A percentile compares a stretch with the other conserved stretches of the same genome.
Conservation (phyloP, 768 basidiomycete species). For the Mycena capillaripes region DNA sequence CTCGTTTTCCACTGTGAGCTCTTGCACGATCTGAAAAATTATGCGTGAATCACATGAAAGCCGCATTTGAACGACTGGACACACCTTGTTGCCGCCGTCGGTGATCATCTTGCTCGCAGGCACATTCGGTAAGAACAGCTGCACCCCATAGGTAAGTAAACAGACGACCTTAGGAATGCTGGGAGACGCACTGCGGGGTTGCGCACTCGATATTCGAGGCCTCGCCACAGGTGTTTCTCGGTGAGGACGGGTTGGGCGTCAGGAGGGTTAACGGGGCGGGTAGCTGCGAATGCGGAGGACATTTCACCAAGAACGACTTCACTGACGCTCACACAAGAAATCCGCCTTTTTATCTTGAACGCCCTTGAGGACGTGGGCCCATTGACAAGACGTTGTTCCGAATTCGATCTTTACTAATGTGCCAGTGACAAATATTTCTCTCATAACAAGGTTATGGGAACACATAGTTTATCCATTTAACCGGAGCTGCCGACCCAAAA, state of each 20-base stretch:
- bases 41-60: conserved; percentile 12
- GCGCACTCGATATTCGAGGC: conserved; percentile 20
- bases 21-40: conserved; percentile 18
- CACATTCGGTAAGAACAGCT: conserved; percentile 18
- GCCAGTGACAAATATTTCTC: conserved; percentile 9
- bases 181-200: conserved; percentile 13
- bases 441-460: conserved; percentile 6
- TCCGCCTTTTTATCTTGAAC: too few relatives aligned
- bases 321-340: too few relatives aligned
- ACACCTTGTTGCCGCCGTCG: conserved; percentile 19
- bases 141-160: conserved; percentile 2
- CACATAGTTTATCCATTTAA: conserved; percentile 1
- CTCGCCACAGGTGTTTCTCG: conserved; percentile 22
- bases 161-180: conserved; percentile 10
- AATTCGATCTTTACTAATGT: conserved; percentile 11
- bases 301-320: too few relatives aligned
- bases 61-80: conserved; percentile 11
- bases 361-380: conserved; percentile 5
- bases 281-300: neutral
- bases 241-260: conserved; percentile 17
- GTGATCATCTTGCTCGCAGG: conserved; percentile 19
- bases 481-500: conserved; percentile 10
- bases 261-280: conserved; percentile 21
- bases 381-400: conserved; percentile 11
- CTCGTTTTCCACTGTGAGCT: conserved; percentile 18